Conservation (phyloP, 768 basidiomycete species). For the Lentinus tigrinus region DNA sequence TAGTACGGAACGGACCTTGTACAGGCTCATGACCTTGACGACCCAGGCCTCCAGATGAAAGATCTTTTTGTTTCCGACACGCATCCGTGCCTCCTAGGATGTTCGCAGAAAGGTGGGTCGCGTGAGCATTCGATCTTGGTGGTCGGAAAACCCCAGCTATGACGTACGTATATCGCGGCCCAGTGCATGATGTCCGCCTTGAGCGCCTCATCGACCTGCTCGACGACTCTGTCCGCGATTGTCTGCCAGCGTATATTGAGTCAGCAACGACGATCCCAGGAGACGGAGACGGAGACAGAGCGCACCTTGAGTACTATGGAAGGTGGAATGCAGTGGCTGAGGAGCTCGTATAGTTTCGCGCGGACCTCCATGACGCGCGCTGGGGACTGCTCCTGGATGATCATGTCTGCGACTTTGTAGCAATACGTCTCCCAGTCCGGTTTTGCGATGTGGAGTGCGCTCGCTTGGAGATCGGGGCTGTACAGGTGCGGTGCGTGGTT, state of each 20-base stretch:
- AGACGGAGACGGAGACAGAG: background rate
- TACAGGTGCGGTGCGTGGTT: background rate
- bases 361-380: conserved; percentile 89
- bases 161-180: conserved; percentile 91
- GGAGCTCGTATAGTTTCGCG: conserved; percentile 89
- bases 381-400: conserved; percentile 87
- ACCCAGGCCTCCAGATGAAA: conserved; percentile 98
- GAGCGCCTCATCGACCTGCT: conserved; percentile 83
- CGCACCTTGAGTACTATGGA: conserved; percentile 86
- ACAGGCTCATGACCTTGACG: conserved; percentile 90
- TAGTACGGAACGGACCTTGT: conserved; percentile 55
- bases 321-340: conserved; percentile 97
- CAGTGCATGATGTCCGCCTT: conserved; percentile 96
- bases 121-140: background rate
- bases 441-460: conserved; percentile 81
- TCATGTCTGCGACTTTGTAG: conserved; percentile 85
- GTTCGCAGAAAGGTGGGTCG: background rate
- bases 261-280: background rate
- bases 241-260: conserved; percentile 62
- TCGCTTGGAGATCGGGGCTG: conserved; percentile 76
- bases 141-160: too few relatives aligned
- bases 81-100: conserved; percentile 90
- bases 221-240: conserved; percentile 82
- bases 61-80: conserved; percentile 90
- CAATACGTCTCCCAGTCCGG: conserved; percentile 99